Percentiles rank a stretch among this genome's conserved stretches.
phyloP scores from a whole-genome alignment of 108 stramenopile species.

The Cyclotella atomus region DNA sequence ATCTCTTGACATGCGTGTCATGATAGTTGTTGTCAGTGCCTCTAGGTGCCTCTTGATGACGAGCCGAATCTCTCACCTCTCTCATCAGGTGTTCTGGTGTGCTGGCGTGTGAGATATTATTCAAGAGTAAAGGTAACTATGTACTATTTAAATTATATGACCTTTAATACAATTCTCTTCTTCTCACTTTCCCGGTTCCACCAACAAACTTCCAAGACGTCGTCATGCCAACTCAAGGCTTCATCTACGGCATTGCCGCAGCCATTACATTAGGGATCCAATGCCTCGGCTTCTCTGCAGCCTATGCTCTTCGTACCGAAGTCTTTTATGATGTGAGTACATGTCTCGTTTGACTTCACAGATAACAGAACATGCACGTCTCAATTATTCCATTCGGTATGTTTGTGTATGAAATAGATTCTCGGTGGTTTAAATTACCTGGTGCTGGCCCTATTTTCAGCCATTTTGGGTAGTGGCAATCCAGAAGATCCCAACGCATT shows the following conservation, averaged over 20 bases:
- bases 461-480: slow-evolving; percentile 18
- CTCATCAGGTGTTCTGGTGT: no score
- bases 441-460: slow-evolving; percentile 44
- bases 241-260: slow-evolving; percentile 40
- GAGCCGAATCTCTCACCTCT: no score
- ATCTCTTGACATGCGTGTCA: no score
- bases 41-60: no score
- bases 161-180: no score
- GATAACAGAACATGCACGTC: neutral
- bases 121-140: no score
- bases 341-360: neutral
- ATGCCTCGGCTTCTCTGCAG: slow-evolving; percentile 50
- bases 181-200: no score
- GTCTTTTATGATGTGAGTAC: slow-evolving; percentile 56
- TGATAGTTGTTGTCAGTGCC: no score
- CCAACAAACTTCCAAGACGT: no score
- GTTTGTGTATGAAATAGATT: slow-evolving; percentile 8
- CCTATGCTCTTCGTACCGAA: slow-evolving; percentile 65
- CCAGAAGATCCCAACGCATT: slow-evolving; percentile 2
- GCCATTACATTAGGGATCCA: slow-evolving; percentile 63
- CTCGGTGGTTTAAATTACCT: slow-evolving; percentile 70
- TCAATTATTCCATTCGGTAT: neutral
- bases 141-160: no score
- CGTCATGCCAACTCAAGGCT: slow-evolving; percentile 27
- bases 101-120: no score